Base-by-base conservation (phyloP, 31 red algal species). In the Asparagopsis taxiformis region DNA sequence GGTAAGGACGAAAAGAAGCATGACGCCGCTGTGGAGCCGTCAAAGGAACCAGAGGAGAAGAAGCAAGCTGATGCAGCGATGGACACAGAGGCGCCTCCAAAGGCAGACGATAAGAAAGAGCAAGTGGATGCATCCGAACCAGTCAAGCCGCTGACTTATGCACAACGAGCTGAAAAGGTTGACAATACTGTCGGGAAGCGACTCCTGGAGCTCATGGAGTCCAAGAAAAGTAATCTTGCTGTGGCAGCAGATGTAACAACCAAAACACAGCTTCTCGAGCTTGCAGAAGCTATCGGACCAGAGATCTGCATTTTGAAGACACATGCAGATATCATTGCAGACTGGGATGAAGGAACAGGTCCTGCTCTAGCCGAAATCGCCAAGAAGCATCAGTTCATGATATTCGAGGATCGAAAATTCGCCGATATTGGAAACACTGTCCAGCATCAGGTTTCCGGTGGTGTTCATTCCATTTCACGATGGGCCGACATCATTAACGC, bases 351-450 rank as follows among this genome's bases (percentile, higher is more conserved):
- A n/a, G 77, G 64, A 3, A 93, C 85, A 2, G 68, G 63, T 30
- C 50, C 54, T 10, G 70, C 74, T 11, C 37, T 97, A 35, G 49
- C 36, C 2, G 84, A 79, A 36, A 31, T 93, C 5, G 82, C 94
- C 1, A 71, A 74, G 34, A 31, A 62, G 22, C 89, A 93, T 37
- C 38, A 92, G 9, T 97, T 97, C 63, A 20, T 97, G 48, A 25
- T 97, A 15, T 97, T 97, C 62, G 94, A 97, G 64, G 94, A 97
- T 52, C 62, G 94, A 23, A 97, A 97, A 49, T 93, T 97, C 70
- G 94, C 94, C 20, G 94, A 97, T 44, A 97, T 97, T 62, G 94
- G 94, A 0, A 89, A 89, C 59, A 97, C 94, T 16, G 94, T 93
- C 0, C 62, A 80, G 2, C 59, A 68, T 30, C 94, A 97, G 58